Base-by-base conservation (phyloP, 116 monocot genomes). In the Thalassia testudinum region DNA sequence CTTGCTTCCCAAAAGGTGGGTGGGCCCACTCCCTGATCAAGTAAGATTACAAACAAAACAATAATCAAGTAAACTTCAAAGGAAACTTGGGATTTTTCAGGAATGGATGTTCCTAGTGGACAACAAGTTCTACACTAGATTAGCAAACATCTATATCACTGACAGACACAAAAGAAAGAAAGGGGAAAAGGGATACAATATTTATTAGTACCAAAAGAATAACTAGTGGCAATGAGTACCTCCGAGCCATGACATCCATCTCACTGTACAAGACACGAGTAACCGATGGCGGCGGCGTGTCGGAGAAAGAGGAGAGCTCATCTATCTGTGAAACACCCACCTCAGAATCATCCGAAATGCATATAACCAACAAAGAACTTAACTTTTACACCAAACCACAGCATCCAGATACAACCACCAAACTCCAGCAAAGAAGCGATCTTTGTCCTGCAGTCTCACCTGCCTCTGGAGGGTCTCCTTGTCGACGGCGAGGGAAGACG, bases 241-340 rank as follows among this genome's bases (percentile, higher is more conserved):
- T 76, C 62, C 93, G 57, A 65, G 93, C 93, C 53, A 69, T 57
- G 5, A 87, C 76, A 69, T 93, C 93, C 62, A 68, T 93, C 25
- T 87, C 71, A 49, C 70, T 84, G 75, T 81, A 93, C 71, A 93
- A 43, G 63, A 93, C 61, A 19, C 93, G 69, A 47, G 93, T 93
- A 51, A 93, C 87, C 0, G 93, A 71, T 13, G 93, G 93, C 19
- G 84, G 66, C 16, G 87, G 78, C 16, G 87, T 71, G 38, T 87
- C 93, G 2, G 93, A 93, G 47, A 93, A 70, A 24, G 68, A 58
- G 3, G 93, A 58, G 30, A 93, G 59, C 27, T 93, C 87, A 58
- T 93, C 84, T 37, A 93, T 87, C 93, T 93, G 66, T 4, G 15
- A 57, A 60, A 28, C 38, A 43, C 22, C 21, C 19, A 37, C 19